A percentile compares a stretch with the other conserved stretches of the same genome.
phyloP scores from a whole-genome alignment of 495 filamentous ascomycete genomes.

The Cairneyella variabilis region DNA sequence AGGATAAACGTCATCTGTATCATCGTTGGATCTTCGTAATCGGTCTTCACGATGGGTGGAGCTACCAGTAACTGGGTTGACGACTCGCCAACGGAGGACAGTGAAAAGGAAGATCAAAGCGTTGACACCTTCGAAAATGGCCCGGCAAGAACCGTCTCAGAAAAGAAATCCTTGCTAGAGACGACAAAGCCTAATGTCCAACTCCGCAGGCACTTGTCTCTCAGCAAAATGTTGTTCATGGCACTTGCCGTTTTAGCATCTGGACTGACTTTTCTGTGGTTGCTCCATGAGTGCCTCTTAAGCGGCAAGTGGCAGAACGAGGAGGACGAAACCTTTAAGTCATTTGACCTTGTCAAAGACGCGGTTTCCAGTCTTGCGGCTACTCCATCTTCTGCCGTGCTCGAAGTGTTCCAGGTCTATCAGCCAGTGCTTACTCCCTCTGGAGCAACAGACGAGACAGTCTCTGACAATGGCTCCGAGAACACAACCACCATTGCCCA shows the following conservation, averaged over 20 bases:
- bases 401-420: slow-evolving; percentile 65
- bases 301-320: background rate
- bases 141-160: too few species aligned
- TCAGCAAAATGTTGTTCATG: background rate
- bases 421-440: slow-evolving; percentile 53
- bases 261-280: background rate
- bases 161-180: too few species aligned
- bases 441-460: slow-evolving; percentile 35
- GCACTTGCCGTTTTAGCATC: background rate
- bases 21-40: too few species aligned
- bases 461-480: slow-evolving; percentile 32
- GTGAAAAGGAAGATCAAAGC: too few species aligned
- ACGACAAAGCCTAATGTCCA: too few species aligned
- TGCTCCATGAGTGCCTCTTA: slow-evolving; percentile 1
- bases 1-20: too few species aligned
- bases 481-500: slow-evolving; percentile 17
- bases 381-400: slow-evolving; percentile 23
- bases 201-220: too few species aligned
- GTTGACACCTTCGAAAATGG: too few species aligned
- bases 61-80: too few species aligned
- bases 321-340: background rate
- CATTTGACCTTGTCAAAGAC: slow-evolving; percentile 18
- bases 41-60: too few species aligned
- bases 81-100: too few species aligned
- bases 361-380: slow-evolving; percentile 3